Base-by-base conservation (phyloP, 257 asterid species). In the Nicotiana tabacum region DNA sequence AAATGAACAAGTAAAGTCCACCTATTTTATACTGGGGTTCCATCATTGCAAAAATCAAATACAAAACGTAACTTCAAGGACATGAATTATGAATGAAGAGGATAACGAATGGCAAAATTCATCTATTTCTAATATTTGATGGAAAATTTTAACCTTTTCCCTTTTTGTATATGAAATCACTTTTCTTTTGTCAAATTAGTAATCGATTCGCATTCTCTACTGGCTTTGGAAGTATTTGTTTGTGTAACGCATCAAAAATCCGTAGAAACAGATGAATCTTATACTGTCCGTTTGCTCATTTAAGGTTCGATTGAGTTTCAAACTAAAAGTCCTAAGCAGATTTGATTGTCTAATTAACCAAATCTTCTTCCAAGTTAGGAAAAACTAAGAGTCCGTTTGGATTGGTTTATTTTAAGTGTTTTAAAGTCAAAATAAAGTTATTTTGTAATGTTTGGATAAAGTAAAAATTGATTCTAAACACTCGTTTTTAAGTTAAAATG, bases 191-290 rank as follows among this genome's bases (percentile, higher is more conserved):
- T 53, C 39, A 66, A 66, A 37, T 65, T 66, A 6, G 78, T 17
- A 5, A 55, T 81, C 78, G 15, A 81, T 48, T 81, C 29, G 18
- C 58, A 18, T 53, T 35, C 69, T 67, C 78, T 10, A 46, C 37
- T 55, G 27, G 15, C 55, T 24, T 60, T 65, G 21, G 74, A 37
- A 65, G 60, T 61, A 76, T 84, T 81, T 12, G 35, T 27, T 81
- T 81, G 85, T 65, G 80, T 85, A 55, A 76, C 77, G 87, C 56
- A 85, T 27, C 39, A 27, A 85, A 84, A 74, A 62, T 39, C 64
- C 9, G 2, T 62, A 55, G 4, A 65, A 16, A 48, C 21, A 6
- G 16, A 72, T 46, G 79, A 13, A 9, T 9, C 16, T 15, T 77
- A 12, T n/a, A 6, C 29, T 48, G 35, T 16, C 18, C 5, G 11